These are phyloP conservation scores for Plasmodium knowlesi DNA, from an alignment of 169 alveolate species.

Conservation along the genomic window DNA sequence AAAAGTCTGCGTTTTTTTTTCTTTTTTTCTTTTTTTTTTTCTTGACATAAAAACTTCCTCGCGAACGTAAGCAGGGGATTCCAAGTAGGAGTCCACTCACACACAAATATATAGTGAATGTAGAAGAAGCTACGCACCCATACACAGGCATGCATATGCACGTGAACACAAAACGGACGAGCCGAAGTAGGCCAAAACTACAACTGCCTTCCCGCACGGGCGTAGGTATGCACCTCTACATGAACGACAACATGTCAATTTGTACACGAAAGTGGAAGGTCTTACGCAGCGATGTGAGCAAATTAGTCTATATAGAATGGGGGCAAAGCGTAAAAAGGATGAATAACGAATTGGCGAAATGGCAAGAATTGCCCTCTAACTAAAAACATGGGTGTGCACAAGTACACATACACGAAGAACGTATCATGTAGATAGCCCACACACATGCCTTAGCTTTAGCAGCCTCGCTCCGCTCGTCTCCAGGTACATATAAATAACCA, in stretches of 20 bases:
- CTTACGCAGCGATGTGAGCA: not conserved
- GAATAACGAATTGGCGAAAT: not conserved
- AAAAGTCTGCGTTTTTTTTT: not conserved
- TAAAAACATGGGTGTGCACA: not conserved
- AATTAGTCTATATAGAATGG: not conserved
- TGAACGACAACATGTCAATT: not conserved
- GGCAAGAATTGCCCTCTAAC: not conserved
- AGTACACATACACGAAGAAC: not conserved
- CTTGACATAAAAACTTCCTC: not conserved
- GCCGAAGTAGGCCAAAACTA: not conserved
- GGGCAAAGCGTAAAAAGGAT: not conserved
- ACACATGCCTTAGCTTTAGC: not conserved
- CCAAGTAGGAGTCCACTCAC: not conserved
- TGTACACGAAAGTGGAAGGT: not conserved
- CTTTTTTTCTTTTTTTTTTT: not conserved
- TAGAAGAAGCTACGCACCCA: not conserved
- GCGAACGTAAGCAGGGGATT: not conserved
- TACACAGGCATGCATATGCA: not conserved
- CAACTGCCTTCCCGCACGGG: not conserved
- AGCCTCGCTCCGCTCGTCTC: not conserved
- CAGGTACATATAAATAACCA: not conserved
- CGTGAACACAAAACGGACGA: not conserved
- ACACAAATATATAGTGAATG: constrained; percentile 3
- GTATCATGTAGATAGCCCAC: not conserved
- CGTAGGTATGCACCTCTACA: not conserved